These are phyloP conservation scores for Arthrobotrys entomopaga DNA, from an alignment of 2,329 filamentous ascomycete species.

Conservation along the genomic window DNA sequence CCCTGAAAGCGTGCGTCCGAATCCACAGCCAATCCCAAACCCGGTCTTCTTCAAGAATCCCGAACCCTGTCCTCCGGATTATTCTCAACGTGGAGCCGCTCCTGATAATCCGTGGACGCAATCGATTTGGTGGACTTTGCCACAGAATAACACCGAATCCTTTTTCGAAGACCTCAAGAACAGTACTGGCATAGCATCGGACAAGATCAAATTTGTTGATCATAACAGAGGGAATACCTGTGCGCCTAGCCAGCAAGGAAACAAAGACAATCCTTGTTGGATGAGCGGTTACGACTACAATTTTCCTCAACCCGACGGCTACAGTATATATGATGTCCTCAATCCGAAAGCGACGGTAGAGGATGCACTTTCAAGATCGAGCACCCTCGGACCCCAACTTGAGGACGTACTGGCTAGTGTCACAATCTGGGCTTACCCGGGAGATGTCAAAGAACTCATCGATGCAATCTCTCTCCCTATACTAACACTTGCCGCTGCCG, in stretches of 20 bases:
- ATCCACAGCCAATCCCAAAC: not conserved
- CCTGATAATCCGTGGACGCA: not conserved
- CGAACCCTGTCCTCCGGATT: slow-evolving; percentile 54
- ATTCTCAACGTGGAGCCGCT: slow-evolving; percentile 46
- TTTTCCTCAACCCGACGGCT: slow-evolving; percentile 10
- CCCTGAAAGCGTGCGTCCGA: not conserved
- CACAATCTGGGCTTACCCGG: not conserved
- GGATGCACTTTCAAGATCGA: slow-evolving; percentile 5
- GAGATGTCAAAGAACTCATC: not conserved
- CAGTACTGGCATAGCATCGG: not conserved
- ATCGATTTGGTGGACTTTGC: slow-evolving; percentile 11
- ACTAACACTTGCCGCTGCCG: not conserved
- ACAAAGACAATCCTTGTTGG: slow-evolving; percentile 1
- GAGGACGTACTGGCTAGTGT: not conserved
- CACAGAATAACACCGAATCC: not conserved
- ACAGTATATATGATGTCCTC: not conserved
- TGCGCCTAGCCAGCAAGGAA: not conserved
- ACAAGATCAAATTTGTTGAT: slow-evolving; percentile 3
- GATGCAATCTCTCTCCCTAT: slow-evolving; percentile 9
- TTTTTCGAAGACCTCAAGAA: not conserved
- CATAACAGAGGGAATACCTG: not conserved
- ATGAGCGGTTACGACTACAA: slow-evolving; percentile 6
- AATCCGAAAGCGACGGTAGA: not conserved
- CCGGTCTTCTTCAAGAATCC: not conserved
- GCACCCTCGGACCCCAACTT: not conserved